A percentile compares a stretch with the other conserved stretches of the same genome.
phyloP scores from a whole-genome alignment of 768 basidiomycete species.

The Mycena chlorophos region DNA sequence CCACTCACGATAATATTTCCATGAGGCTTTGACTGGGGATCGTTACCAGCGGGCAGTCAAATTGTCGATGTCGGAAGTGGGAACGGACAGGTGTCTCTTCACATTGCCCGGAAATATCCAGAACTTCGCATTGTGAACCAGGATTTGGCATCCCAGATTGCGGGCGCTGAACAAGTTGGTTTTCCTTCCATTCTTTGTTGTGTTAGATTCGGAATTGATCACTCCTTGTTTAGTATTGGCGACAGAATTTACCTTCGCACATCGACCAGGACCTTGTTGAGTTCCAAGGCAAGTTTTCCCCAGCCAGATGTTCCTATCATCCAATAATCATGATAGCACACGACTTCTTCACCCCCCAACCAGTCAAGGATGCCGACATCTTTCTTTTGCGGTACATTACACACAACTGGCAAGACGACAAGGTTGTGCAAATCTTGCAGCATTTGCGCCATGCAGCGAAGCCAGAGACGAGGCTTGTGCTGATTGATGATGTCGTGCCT shows the following conservation, averaged over 20 bases:
- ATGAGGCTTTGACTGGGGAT: slow-evolving; percentile 25
- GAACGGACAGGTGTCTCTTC: slow-evolving; percentile 29
- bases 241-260: slow-evolving; percentile 24
- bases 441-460: slow-evolving; percentile 30
- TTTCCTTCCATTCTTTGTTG: not conserved
- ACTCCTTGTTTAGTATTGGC: slow-evolving; percentile 24
- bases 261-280: slow-evolving; percentile 23
- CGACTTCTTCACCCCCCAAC: slow-evolving; percentile 29
- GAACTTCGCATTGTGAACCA: slow-evolving; percentile 35
- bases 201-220: not conserved
- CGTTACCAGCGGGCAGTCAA: slow-evolving; percentile 18
- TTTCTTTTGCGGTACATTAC: slow-evolving; percentile 31
- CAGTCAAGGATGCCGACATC: slow-evolving; percentile 25
- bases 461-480: slow-evolving; percentile 27
- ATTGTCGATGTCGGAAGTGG: slow-evolving; percentile 38
- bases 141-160: slow-evolving; percentile 28
- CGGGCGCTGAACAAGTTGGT: slow-evolving; percentile 23
- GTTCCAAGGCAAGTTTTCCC: slow-evolving; percentile 25
- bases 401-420: slow-evolving; percentile 34
- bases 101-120: slow-evolving; percentile 27
- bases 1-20: not conserved
- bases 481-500: slow-evolving; percentile 24
- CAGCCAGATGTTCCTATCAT: not conserved
- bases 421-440: slow-evolving; percentile 24
- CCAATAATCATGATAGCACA: not conserved